A percentile compares a stretch with the other conserved stretches of the same genome.
phyloP scores from a whole-genome alignment of 2,329 filamentous ascomycete genomes.

The Harringtonia aguacate region DNA sequence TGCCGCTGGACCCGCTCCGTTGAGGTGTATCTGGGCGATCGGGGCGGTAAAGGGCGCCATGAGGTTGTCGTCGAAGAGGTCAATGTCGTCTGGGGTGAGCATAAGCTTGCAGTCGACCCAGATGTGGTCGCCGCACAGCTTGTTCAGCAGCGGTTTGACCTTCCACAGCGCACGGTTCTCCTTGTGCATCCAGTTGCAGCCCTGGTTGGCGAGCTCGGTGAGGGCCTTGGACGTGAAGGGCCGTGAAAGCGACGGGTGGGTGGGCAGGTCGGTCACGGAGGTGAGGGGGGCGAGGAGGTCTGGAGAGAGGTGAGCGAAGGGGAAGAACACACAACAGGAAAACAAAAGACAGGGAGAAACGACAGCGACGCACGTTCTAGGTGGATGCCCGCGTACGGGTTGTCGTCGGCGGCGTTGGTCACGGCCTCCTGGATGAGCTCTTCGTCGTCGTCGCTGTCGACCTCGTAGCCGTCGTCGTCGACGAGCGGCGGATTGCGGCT shows the following conservation, averaged over 20 bases:
- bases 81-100: conserved; percentile 43
- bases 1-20: not conserved
- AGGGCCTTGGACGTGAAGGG: conserved; percentile 67
- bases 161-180: conserved; percentile 64
- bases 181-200: conserved; percentile 59
- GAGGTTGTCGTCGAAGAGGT: conserved; percentile 40
- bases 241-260: conserved; percentile 62
- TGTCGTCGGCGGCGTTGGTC: conserved; percentile 53
- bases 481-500: conserved; percentile 61
- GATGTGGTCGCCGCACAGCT: conserved; percentile 63
- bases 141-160: conserved; percentile 62
- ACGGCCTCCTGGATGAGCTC: conserved; percentile 50
- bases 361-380: conserved; percentile 50
- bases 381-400: conserved; percentile 63
- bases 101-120: conserved; percentile 53
- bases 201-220: conserved; percentile 58
- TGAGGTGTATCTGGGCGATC: too few relatives aligned
- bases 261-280: conserved; percentile 60
- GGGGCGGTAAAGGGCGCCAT: conserved; percentile 19
- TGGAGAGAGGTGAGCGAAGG: conserved; percentile 19
- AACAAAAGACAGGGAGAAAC: not conserved
- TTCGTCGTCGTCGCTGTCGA: conserved; percentile 60
- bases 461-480: conserved; percentile 69
- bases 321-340: not conserved
- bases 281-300: conserved; percentile 68